Conservation (phyloP, 257 asterid genomes). For the Nicotiana knightiana region DNA sequence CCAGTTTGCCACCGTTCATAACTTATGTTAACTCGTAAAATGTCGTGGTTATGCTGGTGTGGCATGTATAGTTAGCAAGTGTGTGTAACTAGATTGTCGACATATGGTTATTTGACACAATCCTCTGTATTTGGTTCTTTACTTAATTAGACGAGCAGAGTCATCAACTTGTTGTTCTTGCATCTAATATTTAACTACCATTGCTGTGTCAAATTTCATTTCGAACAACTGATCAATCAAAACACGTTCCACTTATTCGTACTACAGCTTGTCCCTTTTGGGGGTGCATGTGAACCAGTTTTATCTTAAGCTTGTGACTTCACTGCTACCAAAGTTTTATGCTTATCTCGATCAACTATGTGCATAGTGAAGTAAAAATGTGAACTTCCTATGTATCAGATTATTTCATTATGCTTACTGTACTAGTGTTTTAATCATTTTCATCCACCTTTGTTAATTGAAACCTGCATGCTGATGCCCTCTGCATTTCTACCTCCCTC, state of each 20-base stretch:
- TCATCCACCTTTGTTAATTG: neutral
- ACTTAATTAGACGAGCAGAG: neutral
- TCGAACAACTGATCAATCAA: neutral
- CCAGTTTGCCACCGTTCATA: neutral
- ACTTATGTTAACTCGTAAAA: neutral
- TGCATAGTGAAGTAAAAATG: neutral
- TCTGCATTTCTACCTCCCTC: neutral
- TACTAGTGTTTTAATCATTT: neutral
- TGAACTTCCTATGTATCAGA: neutral
- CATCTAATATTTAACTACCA: neutral
- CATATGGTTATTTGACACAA: neutral
- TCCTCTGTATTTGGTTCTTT: neutral
- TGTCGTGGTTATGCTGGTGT: neutral
- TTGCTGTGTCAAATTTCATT: neutral
- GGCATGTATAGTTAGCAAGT: neutral
- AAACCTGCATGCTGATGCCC: neutral
- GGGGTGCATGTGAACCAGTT: neutral
- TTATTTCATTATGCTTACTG: neutral
- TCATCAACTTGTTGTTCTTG: neutral
- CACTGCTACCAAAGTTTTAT: neutral
- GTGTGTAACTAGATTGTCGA: neutral
- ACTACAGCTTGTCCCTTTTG: neutral
- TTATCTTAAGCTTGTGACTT: neutral
- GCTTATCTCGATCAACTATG: neutral
- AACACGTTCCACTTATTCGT: neutral